phyloP scores from a whole-genome alignment of 176 grass and related monocot genomes.

The Oryza glaberrima region DNA sequence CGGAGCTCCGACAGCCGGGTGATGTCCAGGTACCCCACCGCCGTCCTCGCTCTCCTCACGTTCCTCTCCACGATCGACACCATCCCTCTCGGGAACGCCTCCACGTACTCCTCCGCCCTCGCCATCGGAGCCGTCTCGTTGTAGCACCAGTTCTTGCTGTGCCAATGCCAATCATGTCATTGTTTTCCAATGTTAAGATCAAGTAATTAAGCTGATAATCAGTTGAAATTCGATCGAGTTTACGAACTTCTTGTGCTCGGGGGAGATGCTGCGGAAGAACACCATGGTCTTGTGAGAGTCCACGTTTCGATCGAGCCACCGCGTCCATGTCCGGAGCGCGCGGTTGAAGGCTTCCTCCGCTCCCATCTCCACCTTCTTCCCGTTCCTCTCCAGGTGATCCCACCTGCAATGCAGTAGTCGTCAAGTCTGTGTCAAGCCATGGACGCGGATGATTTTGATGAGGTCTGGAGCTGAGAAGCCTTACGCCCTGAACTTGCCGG shows the following conservation, averaged over 20 bases:
- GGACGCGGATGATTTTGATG: too few relatives aligned
- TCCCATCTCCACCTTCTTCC: constrained; percentile 40
- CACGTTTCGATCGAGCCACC: constrained; percentile 47
- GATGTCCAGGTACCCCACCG: constrained; percentile 44
- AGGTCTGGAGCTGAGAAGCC: not conserved
- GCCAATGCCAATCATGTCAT: not conserved
- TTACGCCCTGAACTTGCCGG: constrained; percentile 57
- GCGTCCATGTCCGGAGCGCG: constrained; percentile 51
- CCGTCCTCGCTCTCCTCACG: constrained; percentile 30
- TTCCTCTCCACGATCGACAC: constrained; percentile 30
- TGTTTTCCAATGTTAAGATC: too few relatives aligned
- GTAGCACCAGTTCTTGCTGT: constrained; percentile 66
- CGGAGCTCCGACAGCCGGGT: constrained; percentile 41
- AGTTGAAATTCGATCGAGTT: not conserved
- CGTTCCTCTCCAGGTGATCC: constrained; percentile 49
- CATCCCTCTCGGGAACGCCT: constrained; percentile 47
- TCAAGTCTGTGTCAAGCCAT: too few relatives aligned
- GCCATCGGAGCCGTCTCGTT: constrained; percentile 42
- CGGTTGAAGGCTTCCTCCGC: constrained; percentile 40
- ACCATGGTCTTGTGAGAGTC: constrained; percentile 38
- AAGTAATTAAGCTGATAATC: not conserved
- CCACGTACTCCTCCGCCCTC: constrained; percentile 25
- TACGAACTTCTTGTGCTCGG: constrained; percentile 55
- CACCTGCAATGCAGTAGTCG: constrained; percentile 33
- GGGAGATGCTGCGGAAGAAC: constrained; percentile 70